Conservation (phyloP, 805 yeast genomes). For the Yarrowia alimentaria region DNA sequence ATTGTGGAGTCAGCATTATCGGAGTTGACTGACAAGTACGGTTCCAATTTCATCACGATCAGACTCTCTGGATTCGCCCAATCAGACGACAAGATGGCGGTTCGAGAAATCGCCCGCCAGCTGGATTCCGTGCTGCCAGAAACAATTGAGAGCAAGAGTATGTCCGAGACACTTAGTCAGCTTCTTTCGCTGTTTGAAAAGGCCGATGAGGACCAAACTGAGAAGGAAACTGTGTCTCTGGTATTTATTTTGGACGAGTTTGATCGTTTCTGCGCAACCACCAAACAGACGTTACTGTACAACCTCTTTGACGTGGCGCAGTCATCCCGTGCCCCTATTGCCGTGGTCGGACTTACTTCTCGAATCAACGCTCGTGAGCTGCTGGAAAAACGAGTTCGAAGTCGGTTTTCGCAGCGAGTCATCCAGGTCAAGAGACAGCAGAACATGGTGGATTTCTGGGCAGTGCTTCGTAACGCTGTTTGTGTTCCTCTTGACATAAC, state of each 20-base stretch:
- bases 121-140: constrained; percentile 46
- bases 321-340: constrained; percentile 63
- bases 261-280: constrained; percentile 68
- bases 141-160: constrained; percentile 37
- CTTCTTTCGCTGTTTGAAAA: constrained; percentile 36
- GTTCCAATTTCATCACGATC: constrained; percentile 56
- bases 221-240: constrained; percentile 49
- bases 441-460: constrained; percentile 51
- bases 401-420: constrained; percentile 81
- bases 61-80: constrained; percentile 70
- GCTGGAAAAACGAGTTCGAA: constrained; percentile 86
- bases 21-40: constrained; percentile 44
- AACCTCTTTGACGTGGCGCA: constrained; percentile 87
- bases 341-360: constrained; percentile 77
- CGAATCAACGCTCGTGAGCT: constrained; percentile 73
- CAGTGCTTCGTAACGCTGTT: constrained; percentile 47
- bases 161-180: constrained; percentile 35
- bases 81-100: constrained; percentile 71
- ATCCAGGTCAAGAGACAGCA: constrained; percentile 56
- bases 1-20: constrained; percentile 58
- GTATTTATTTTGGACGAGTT: constrained; percentile 82
- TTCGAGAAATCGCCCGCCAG: constrained; percentile 83
- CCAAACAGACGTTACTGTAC: constrained; percentile 80
- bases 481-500: no score
- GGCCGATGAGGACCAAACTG: constrained; percentile 32